Base-by-base conservation (phyloP, 805 yeast species). In the Spencermartinsiella europaea region DNA sequence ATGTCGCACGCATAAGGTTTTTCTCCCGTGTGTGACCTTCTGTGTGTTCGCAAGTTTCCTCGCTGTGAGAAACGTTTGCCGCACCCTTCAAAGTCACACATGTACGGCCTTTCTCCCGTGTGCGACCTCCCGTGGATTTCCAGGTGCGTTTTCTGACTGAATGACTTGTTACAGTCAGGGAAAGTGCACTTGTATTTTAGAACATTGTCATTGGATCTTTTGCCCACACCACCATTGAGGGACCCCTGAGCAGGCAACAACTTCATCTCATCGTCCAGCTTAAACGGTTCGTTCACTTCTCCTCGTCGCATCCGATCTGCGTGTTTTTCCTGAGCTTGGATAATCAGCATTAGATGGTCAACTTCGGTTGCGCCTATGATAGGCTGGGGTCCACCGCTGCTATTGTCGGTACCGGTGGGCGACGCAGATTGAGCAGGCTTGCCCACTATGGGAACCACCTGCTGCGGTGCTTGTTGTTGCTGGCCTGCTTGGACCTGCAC, bases 121-220 rank as follows among this genome's bases (percentile, higher is more conserved):
- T 88, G 96, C 0, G 91, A 81, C 54, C 96, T 71, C 4, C 86
- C 79, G 63, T 88, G 96, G 15, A 89, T 95, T 54, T 88, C 95
- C 56, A 89, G 68, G 65, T 88, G 96, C 3, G 96, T 90, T n/a
- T 88, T 73, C 62, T 90, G 97, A 0, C 90, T 81, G 59, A 90
- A 90, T 45, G 76, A 75, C 61, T 87, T 86, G 57, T 75, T 76
- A 62, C 97, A 91, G 57, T 83, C 64, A 2, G 64, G 64, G 42
- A 57, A 55, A 14, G 45, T 44, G 50, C 73, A 67, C 47, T 59
- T 49, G 41, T 55, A 59, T 48, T 58, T 58, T 35, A 58, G 53
- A 34, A 50, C 53, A 3, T 46, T 46, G 14, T 50, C 21, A 64
- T 67, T 2, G 95, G 96, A 4, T 95, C 95, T 56, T 89, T 95